These are phyloP conservation scores for Boletus insuetus DNA, from an alignment of 768 basidiomycete species.

Conservation along the genomic window DNA sequence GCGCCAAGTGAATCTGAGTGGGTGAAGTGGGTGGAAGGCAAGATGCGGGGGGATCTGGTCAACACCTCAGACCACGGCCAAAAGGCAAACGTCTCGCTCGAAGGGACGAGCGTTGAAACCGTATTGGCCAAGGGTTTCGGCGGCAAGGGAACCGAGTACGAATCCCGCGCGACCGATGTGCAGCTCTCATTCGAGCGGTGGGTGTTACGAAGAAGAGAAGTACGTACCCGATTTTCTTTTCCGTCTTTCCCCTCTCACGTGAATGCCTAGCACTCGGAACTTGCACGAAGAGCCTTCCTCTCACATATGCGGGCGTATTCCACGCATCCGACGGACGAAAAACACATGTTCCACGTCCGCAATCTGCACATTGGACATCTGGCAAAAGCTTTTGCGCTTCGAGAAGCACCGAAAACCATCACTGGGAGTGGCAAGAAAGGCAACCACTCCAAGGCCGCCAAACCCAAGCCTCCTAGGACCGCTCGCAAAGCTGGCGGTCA, in stretches of 20 bases:
- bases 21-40: conserved; percentile 85
- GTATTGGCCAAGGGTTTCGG: conserved; percentile 84
- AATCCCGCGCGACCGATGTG: conserved; percentile 90
- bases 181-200: conserved; percentile 94
- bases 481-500: conserved; percentile 17
- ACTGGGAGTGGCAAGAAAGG: conserved; percentile 24
- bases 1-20: conserved; percentile 84
- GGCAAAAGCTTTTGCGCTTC: conserved; percentile 87
- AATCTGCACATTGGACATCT: conserved; percentile 93
- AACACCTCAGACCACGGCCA: conserved; percentile 26
- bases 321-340: conserved; percentile 93
- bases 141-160: conserved; percentile 75
- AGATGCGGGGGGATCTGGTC: conserved; percentile 60
- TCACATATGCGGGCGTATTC: conserved; percentile 97
- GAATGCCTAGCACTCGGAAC: conserved; percentile 57
- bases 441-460: neutral
- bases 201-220: conserved; percentile 74
- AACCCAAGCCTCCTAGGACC: conserved; percentile 2
- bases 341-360: conserved; percentile 94
- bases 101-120: conserved; percentile 61
- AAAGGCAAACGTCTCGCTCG: conserved; percentile 48
- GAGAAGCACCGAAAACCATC: conserved; percentile 68
- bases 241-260: conserved; percentile 3
- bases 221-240: conserved; percentile 34
- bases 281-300: conserved; percentile 82